Percentiles rank a stretch among this genome's conserved stretches.
Conservation (phyloP, 2,329 filamentous ascomycete genomes). For the Fulvia fulva region DNA sequence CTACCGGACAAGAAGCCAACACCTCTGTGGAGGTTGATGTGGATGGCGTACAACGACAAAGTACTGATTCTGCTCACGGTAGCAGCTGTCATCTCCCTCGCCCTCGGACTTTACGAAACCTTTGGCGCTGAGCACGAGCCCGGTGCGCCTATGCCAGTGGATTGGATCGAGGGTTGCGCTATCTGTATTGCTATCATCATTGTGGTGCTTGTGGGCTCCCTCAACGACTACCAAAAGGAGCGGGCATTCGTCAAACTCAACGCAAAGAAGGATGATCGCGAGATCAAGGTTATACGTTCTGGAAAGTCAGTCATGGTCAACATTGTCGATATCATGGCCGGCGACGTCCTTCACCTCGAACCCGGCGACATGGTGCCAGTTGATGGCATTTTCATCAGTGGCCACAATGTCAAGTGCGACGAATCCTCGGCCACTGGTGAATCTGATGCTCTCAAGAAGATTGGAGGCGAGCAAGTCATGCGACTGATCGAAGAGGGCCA, state of each 20-base stretch:
- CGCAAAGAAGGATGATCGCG: slow-evolving; percentile 71
- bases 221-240: slow-evolving; percentile 79
- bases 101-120: slow-evolving; percentile 67
- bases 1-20: slow-evolving; percentile 68
- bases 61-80: slow-evolving; percentile 68
- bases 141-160: slow-evolving; percentile 42
- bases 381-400: slow-evolving; percentile 65
- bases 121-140: slow-evolving; percentile 47
- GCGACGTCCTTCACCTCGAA: slow-evolving; percentile 69
- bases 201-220: slow-evolving; percentile 70
- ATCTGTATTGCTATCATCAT: slow-evolving; percentile 73
- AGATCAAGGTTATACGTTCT: slow-evolving; percentile 70
- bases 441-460: slow-evolving; percentile 68
- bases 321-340: slow-evolving; percentile 67
- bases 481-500: slow-evolving; percentile 57
- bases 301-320: slow-evolving; percentile 66
- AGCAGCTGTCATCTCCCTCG: slow-evolving; percentile 69
- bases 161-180: slow-evolving; percentile 81
- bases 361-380: slow-evolving; percentile 69
- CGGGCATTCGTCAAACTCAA: slow-evolving; percentile 76
- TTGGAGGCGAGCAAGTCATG: slow-evolving; percentile 61
- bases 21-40: slow-evolving; percentile 65
- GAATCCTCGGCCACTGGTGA: slow-evolving; percentile 75
- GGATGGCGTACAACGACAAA: slow-evolving; percentile 81
- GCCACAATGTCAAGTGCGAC: slow-evolving; percentile 66